These are phyloP conservation scores for Globisporangium rhizosaccharum DNA, from an alignment of 352 stramenopile genomes.

Conservation along the genomic window DNA sequence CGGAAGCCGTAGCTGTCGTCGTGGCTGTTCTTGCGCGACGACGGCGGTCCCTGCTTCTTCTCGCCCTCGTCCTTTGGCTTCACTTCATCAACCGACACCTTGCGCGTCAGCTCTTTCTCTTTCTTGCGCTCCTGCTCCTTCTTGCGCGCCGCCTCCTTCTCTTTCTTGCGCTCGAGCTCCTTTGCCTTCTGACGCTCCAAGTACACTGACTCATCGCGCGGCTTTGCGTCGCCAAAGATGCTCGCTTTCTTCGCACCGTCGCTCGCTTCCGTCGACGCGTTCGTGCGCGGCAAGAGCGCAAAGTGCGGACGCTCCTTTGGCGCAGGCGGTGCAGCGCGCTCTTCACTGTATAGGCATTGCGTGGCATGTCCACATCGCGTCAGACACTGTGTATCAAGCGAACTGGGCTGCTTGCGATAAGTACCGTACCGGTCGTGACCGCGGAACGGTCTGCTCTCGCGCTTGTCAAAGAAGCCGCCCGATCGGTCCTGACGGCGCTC, in stretches of 20 bases:
- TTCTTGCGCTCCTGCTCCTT: slow-evolving; percentile 21
- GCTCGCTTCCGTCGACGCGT: slow-evolving; percentile 29
- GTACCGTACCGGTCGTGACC: slow-evolving; percentile 24
- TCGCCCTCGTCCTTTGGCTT: slow-evolving; percentile 28
- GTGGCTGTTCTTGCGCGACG: slow-evolving; percentile 36
- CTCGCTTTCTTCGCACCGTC: slow-evolving; percentile 36
- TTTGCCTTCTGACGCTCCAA: slow-evolving; percentile 61
- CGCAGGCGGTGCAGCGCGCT: slow-evolving; percentile 17
- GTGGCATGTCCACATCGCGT: background rate
- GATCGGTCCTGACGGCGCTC: slow-evolving; percentile 42
- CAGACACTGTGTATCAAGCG: background rate
- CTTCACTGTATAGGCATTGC: background rate
- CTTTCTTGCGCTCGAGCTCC: slow-evolving; percentile 54
- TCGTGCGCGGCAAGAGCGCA: slow-evolving; percentile 45
- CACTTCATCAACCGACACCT: slow-evolving; percentile 12
- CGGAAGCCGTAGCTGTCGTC: slow-evolving; percentile 24
- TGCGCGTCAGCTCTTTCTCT: slow-evolving; percentile 18
- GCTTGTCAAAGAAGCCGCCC: slow-evolving; percentile 50
- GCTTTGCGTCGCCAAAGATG: slow-evolving; percentile 86
- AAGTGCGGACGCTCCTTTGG: slow-evolving; percentile 49
- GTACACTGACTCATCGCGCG: slow-evolving; percentile 65
- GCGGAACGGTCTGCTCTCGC: slow-evolving; percentile 27
- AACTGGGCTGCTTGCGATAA: slow-evolving; percentile 6
- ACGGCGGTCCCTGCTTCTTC: slow-evolving; percentile 12
- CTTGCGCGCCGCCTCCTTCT: slow-evolving; percentile 20